Evolutionary conservation across 768 basidiomycete species (phyloP).

Genomic region (Rhizopogon salebrosus): DNA sequence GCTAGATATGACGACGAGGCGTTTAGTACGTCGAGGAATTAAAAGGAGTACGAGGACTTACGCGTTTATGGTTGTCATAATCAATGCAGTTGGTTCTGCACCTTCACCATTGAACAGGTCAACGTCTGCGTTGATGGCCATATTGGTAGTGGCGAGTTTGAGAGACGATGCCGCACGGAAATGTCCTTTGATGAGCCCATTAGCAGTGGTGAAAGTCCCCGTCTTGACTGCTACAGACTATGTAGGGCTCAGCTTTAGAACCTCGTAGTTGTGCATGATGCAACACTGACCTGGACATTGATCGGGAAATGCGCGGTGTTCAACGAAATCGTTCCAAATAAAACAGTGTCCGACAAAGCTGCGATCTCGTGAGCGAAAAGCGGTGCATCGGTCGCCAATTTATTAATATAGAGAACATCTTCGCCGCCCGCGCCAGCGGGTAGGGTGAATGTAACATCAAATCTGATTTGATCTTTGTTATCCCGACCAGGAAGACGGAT

Average conservation of each 20-base stretch:
- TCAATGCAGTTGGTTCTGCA: not conserved
- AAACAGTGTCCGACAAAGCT: constrained; percentile 21
- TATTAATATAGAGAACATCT: constrained; percentile 18
- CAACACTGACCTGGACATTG: constrained; percentile 20
- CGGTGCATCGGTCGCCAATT: constrained; percentile 23
- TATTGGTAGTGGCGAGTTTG: constrained; percentile 30
- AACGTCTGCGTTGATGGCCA: constrained; percentile 23
- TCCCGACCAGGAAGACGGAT: not conserved
- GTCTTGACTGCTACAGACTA: constrained; percentile 28
- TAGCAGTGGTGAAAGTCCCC: constrained; percentile 22
- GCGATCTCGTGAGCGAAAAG: constrained; percentile 25
- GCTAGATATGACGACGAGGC: constrained; percentile 4
- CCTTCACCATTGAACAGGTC: constrained; percentile 11
- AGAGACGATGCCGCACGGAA: constrained; percentile 27
- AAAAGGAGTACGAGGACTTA: not conserved
- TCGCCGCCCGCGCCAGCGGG: constrained; percentile 15
- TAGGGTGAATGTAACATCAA: constrained; percentile 25
- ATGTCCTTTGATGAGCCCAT: constrained; percentile 32
- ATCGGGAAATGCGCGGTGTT: constrained; percentile 22
- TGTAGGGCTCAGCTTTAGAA: not conserved
- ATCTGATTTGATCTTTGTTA: constrained; percentile 15
- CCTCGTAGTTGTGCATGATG: not conserved
- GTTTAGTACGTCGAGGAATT: not conserved
- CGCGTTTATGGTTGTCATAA: not conserved
- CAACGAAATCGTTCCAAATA: constrained; percentile 22